A percentile compares a stretch with the other conserved stretches of the same genome.
phyloP scores from a whole-genome alignment of 495 filamentous ascomycete genomes.

The Alectoria sarmentosa region DNA sequence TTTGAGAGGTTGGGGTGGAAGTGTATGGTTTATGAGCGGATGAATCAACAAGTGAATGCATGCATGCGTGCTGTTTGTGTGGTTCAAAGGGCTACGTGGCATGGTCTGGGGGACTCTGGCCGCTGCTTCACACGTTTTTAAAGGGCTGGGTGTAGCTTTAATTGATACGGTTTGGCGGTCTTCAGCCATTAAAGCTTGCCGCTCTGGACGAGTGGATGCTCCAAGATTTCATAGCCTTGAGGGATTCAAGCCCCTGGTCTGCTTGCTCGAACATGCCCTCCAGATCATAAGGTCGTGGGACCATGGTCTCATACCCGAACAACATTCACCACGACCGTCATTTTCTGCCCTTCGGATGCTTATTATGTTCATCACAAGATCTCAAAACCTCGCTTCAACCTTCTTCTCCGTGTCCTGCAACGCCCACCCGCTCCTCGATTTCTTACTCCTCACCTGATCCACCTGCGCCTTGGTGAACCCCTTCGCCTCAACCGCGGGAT shows the following conservation, averaged over 20 bases:
- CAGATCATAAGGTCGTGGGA: not conserved
- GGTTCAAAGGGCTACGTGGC: too few species aligned
- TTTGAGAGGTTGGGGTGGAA: not conserved
- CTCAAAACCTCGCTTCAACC: conserved; percentile 57
- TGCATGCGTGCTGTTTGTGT: too few species aligned
- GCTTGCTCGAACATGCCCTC: conserved; percentile 1
- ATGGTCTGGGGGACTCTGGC: too few species aligned
- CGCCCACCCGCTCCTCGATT: conserved; percentile 61
- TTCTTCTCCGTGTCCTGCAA: conserved; percentile 64
- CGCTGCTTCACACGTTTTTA: too few species aligned
- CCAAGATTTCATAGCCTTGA: too few species aligned
- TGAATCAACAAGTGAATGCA: too few species aligned
- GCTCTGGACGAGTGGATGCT: too few species aligned
- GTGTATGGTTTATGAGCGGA: too few species aligned
- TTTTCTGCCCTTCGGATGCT: not conserved
- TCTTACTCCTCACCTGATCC: conserved; percentile 63
- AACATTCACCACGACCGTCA: not conserved
- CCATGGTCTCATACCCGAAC: not conserved
- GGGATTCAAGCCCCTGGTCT: too few species aligned
- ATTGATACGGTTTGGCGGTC: too few species aligned
- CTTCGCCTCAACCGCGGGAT: conserved; percentile 84
- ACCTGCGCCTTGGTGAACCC: conserved; percentile 76
- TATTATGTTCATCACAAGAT: not conserved
- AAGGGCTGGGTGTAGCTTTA: too few species aligned
- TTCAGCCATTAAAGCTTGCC: too few species aligned